These are phyloP conservation scores for Cadophora malorum DNA, from an alignment of 2,329 filamentous ascomycete species.

Conservation along the genomic window DNA sequence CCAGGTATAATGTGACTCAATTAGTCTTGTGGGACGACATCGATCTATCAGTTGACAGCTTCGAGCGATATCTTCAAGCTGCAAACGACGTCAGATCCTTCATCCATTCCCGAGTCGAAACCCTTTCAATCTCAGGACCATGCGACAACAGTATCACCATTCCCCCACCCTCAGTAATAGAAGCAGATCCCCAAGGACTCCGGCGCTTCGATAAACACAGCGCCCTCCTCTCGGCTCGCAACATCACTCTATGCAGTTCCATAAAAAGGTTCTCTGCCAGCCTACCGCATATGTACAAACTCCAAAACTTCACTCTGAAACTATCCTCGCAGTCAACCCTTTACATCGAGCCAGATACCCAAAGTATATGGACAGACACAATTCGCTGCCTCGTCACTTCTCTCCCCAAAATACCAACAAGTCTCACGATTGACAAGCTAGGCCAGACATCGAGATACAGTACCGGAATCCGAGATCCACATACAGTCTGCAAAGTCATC, in stretches of 20 bases:
- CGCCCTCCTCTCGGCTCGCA: background rate
- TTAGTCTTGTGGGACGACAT: background rate
- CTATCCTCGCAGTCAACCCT: background rate
- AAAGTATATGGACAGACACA: background rate
- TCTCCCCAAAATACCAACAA: background rate
- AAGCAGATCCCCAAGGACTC: background rate
- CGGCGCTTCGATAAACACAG: background rate
- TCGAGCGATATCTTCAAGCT: background rate
- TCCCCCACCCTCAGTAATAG: background rate
- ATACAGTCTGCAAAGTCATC: background rate
- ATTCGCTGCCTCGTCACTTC: background rate
- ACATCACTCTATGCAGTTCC: background rate
- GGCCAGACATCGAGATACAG: slow-evolving; percentile 10
- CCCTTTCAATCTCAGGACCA: background rate
- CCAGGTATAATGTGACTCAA: slow-evolving; percentile 14
- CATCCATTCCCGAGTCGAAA: background rate
- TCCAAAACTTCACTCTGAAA: background rate
- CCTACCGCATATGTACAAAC: background rate
- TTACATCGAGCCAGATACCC: background rate
- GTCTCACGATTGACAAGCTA: slow-evolving; percentile 14
- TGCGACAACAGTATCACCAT: background rate
- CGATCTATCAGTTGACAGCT: background rate
- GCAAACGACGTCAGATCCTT: background rate
- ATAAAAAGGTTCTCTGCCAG: background rate
- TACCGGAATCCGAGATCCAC: background rate